Evolutionary conservation across 2,329 filamentous ascomycete species (phyloP).

Genomic region (Colletotrichum nymphaeae): DNA sequence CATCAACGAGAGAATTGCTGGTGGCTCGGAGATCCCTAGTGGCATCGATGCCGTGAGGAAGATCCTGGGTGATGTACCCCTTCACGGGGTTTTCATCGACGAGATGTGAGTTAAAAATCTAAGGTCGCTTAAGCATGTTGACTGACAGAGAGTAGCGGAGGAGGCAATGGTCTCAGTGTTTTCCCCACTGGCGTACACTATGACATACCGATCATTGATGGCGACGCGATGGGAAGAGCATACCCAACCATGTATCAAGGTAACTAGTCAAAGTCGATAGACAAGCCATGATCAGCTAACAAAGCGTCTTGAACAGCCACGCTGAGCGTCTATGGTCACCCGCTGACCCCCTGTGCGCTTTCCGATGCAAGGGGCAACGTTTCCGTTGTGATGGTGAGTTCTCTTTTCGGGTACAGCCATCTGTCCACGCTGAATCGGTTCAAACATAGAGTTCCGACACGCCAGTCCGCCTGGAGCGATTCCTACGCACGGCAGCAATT

Average conservation of each 20-base stretch:
- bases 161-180: constrained; percentile 51
- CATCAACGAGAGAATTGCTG: constrained; percentile 41
- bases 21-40: constrained; percentile 46
- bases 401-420: too few species aligned
- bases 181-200: constrained; percentile 48
- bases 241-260: constrained; percentile 48
- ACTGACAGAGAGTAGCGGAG: constrained; percentile 50
- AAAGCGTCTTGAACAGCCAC: constrained; percentile 40
- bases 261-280: constrained; percentile 42
- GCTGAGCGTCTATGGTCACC: constrained; percentile 51
- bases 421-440: neutral
- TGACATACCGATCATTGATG: constrained; percentile 50
- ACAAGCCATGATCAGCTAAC: constrained; percentile 41
- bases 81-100: constrained; percentile 48
- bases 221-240: constrained; percentile 51
- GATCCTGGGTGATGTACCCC: constrained; percentile 44
- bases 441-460: constrained; percentile 45
- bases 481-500: constrained; percentile 49
- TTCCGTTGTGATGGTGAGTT: constrained; percentile 41
- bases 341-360: constrained; percentile 49
- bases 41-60: constrained; percentile 50
- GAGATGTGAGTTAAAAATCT: constrained; percentile 47
- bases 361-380: constrained; percentile 41
- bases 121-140: neutral
- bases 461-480: constrained; percentile 47